Evolutionary conservation across 2,329 filamentous ascomycete genomes (phyloP), one percentile per base, ranked within the genome.

Genomic region (Rachicladosporium sp.): DNA sequence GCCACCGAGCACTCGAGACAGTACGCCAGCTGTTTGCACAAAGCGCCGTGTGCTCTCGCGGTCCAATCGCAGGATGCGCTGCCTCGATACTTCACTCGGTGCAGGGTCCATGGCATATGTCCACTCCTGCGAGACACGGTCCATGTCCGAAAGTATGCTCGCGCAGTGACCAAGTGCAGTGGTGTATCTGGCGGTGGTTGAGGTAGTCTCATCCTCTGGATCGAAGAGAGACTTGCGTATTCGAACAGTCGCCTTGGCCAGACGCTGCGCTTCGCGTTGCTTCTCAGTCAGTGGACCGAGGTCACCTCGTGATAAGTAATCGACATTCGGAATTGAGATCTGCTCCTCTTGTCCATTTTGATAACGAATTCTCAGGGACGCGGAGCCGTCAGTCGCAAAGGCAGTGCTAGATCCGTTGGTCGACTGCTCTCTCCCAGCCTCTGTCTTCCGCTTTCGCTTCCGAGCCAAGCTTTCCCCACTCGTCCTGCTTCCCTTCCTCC

Each of bases 271-370:
- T 15, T 64, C 50, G 41, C 59, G 66, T 46, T 78, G 71, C 4
- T 68, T 64, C 33, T 71, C 66, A 31, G 63, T 68, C 13, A 78
- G 59, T 4, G 39, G 31, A 13, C 11, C 29, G 6, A 7, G 33
- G 2, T n/a, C 9, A 3, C 29, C 21, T 9, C 15, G 31, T 27
- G 23, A 27, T 8, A 27, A 27, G 23, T 27, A 6, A 6, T 27
- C 23, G 7, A 8, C 6, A 10, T 29, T 34, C 6, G 64, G 59
- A 10, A 78, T 63, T 1, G 67, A 64, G 23, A 78, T 70, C 44
- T 78, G 68, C 49, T 77, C 73, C 36, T 66, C 69, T 36, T 77
- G 70, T 1, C 75, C 74, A 49, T 78, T 78, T 8, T 67, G 67
- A 48, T 76, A 78, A 7, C 70, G 69, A 2, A 78, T 68, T 33